Evolutionary conservation across 108 stramenopile genomes (phyloP).

Genomic region (Cyclotella atomus): DNA sequence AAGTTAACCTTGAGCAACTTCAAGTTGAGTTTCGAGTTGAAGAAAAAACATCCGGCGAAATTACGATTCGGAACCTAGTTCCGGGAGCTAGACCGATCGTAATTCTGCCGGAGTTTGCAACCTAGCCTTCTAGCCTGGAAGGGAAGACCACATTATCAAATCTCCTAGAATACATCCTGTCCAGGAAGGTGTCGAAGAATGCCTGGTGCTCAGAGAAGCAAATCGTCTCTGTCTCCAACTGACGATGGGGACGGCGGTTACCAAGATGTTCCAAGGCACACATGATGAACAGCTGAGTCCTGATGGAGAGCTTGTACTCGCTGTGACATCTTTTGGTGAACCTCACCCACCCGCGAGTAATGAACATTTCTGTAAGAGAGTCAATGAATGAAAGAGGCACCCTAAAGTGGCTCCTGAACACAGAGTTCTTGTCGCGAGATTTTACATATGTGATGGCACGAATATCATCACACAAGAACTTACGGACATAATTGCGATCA

Average conservation of each 20-base stretch:
- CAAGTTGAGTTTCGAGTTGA: too few species aligned
- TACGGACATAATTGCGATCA: not conserved
- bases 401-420: constrained; percentile 2
- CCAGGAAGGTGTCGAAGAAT: too few species aligned
- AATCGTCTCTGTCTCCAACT: not conserved
- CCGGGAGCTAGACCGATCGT: too few species aligned
- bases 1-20: too few species aligned
- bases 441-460: not conserved
- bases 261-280: not conserved
- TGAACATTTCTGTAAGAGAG: not conserved
- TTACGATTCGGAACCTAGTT: too few species aligned
- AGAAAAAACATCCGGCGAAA: too few species aligned
- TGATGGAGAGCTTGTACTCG: not conserved
- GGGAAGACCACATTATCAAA: too few species aligned
- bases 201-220: not conserved
- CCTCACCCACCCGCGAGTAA: not conserved
- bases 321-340: not conserved
- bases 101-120: too few species aligned
- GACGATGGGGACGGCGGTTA: not conserved
- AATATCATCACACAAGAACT: not conserved
- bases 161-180: too few species aligned
- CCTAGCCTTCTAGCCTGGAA: too few species aligned
- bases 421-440: not conserved
- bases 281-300: not conserved
- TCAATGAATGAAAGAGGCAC: not conserved